Evolutionary conservation across 2,329 filamentous ascomycete genomes (phyloP).

Genomic region (Cadophora malorum): DNA sequence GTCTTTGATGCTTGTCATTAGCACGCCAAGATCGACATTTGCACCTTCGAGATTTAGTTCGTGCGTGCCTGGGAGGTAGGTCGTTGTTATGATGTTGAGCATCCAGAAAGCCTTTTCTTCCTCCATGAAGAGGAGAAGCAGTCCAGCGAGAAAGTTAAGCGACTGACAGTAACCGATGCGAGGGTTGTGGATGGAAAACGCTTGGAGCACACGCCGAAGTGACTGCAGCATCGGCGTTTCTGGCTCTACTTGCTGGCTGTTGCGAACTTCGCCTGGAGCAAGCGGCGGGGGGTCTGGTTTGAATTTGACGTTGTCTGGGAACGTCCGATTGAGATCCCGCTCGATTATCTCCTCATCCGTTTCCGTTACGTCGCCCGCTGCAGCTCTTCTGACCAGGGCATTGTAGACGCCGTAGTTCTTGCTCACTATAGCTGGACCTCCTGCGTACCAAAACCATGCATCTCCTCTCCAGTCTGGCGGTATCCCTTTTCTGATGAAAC

Average conservation of each 20-base stretch:
- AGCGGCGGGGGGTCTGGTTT: conserved; percentile 61
- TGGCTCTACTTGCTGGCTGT: conserved; percentile 41
- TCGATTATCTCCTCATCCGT: conserved; percentile 91
- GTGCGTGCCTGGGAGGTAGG: conserved; percentile 90
- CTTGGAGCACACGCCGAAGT: conserved; percentile 83
- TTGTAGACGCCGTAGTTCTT: conserved; percentile 81
- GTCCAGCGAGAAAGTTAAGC: conserved; percentile 90
- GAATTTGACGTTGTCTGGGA: conserved; percentile 92
- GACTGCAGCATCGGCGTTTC: conserved; percentile 83
- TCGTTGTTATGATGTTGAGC: conserved; percentile 87
- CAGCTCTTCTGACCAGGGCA: conserved; percentile 67
- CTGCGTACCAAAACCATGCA: conserved; percentile 96
- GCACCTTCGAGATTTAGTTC: conserved; percentile 89
- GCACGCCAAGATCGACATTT: conserved; percentile 90
- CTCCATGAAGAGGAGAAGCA: conserved; percentile 85
- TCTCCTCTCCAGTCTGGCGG: conserved; percentile 93
- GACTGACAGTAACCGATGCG: conserved; percentile 95
- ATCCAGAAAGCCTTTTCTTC: conserved; percentile 95
- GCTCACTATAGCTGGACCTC: conserved; percentile 78
- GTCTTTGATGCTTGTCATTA: conserved; percentile 87
- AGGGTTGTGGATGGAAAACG: conserved; percentile 90
- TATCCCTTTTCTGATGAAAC: conserved; percentile 91
- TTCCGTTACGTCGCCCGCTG: conserved; percentile 65
- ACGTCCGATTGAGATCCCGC: conserved; percentile 90
- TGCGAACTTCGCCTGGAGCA: conserved; percentile 41